Percentiles rank a stretch among this genome's conserved stretches.
Conservation (phyloP, 2,329 filamentous ascomycete genomes). For the Mycocentrospora acerina region DNA sequence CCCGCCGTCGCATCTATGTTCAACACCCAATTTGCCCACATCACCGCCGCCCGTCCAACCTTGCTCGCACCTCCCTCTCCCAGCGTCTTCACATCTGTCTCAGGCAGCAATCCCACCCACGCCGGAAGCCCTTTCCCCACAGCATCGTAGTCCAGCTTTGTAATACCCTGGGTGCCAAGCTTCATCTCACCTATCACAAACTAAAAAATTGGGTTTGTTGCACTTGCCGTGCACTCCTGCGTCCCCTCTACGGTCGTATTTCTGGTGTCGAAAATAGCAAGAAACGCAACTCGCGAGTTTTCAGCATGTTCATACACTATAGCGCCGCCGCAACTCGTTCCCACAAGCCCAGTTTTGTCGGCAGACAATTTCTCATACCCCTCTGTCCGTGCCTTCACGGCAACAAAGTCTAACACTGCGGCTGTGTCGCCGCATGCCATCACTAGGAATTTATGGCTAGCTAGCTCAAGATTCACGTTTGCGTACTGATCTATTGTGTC, state of each 20-base stretch:
- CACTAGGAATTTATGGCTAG: not conserved
- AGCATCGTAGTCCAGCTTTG: not conserved
- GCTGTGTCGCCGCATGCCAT: not conserved
- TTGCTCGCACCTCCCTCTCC: constrained; percentile 1
- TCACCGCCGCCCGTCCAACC: constrained; percentile 1
- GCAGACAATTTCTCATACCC: not conserved
- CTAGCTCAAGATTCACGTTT: not conserved
- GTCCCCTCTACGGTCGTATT: not conserved
- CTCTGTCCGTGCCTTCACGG: too few species aligned
- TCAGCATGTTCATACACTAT: not conserved
- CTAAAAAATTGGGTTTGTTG: not conserved
- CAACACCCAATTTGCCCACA: constrained; percentile 4
- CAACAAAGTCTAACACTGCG: not conserved
- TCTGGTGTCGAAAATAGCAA: not conserved
- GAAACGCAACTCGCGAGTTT: not conserved
- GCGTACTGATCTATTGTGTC: not conserved
- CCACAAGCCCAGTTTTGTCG: constrained; percentile 1
- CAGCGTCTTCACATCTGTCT: not conserved
- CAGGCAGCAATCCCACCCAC: not conserved
- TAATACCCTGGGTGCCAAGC: not conserved
- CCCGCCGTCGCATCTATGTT: not conserved
- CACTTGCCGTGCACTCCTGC: not conserved
- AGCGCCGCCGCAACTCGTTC: not conserved
- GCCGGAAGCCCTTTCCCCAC: constrained; percentile 1
- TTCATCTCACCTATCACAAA: not conserved